Evolutionary conservation across 2,329 filamentous ascomycete genomes (phyloP), one percentile per base, ranked within the genome.

Genomic region (Exophiala aquamarina): DNA sequence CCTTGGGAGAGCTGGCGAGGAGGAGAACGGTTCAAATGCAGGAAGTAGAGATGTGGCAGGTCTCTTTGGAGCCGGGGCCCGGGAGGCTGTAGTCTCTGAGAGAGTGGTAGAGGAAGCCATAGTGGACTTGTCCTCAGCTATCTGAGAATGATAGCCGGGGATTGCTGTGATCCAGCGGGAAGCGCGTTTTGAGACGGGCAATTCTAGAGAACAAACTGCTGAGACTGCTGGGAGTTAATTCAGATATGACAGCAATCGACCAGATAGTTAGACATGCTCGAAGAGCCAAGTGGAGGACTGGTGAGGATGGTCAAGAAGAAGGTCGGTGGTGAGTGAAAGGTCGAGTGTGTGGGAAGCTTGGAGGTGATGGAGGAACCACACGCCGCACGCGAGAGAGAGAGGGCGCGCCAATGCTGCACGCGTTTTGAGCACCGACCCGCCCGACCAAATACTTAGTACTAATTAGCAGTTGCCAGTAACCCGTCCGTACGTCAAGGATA

Each of bases 1-100:
- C 47, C 72, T 68, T 60, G 73, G 72, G 48, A 75, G 64, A 50
- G 67, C 67, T 41, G 73, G 73, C 29, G 73, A 75, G 29, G 72
- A 74, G 48, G 66, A 72, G 55, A 71, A 64, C 49, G 71, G 73
- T 53, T 76, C 73, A 55, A 76, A 76, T 26, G 73, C 71, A 46
- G 73, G 73, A 49, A 76, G 62, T 42, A 76, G 58, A 50, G 72
- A 66, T 17, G 60, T 57, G 50, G 72, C 69, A 35, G 70, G 68
- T 62, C 71, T 70, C 62, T 75, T 76, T 47, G 69, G 59, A 51
- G 69, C 70, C 47, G 68, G 66, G 20, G 58, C 48, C 32, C 47
- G 49, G 34, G 54, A 54, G 31, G 61, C 62, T 38, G 55, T 41
- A 20, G 40, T 52, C 40, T 52, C 42, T 44, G 52, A 41, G 18